phyloP scores from a whole-genome alignment of 306 rosid species.

The Vigna mungo region DNA sequence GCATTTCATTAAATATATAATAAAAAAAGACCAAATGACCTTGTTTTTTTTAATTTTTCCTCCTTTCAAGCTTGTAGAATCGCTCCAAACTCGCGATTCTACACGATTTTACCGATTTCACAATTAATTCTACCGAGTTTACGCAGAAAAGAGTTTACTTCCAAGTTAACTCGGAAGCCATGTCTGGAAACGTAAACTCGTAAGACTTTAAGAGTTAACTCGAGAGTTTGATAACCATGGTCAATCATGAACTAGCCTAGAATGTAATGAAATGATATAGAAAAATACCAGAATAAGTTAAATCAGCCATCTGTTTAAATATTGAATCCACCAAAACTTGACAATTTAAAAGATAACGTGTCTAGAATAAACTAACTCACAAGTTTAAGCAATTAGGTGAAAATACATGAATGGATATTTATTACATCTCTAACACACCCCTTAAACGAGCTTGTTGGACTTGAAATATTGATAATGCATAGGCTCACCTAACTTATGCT shows the following conservation, averaged over 20 bases:
- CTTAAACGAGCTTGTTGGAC: neutral
- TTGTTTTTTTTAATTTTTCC: too few relatives aligned
- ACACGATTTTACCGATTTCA: too few relatives aligned
- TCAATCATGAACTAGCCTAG: neutral
- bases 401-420: neutral
- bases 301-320: neutral
- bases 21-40: too few relatives aligned
- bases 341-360: neutral
- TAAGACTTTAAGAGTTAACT: too few relatives aligned
- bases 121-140: too few relatives aligned
- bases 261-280: neutral
- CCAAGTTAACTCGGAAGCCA: too few relatives aligned
- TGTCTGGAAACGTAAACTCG: too few relatives aligned
- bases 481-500: neutral
- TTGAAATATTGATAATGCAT: neutral
- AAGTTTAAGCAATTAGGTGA: neutral
- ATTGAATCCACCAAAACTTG: neutral
- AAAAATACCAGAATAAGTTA: neutral
- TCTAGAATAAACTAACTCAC: neutral
- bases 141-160: too few relatives aligned
- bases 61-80: too few relatives aligned
- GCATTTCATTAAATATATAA: too few relatives aligned
- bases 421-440: neutral
- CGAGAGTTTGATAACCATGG: too few relatives aligned
- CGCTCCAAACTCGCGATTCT: too few relatives aligned